Base-by-base conservation (phyloP, 139 green algal genomes). In the Prasinococcaceae sp. region DNA sequence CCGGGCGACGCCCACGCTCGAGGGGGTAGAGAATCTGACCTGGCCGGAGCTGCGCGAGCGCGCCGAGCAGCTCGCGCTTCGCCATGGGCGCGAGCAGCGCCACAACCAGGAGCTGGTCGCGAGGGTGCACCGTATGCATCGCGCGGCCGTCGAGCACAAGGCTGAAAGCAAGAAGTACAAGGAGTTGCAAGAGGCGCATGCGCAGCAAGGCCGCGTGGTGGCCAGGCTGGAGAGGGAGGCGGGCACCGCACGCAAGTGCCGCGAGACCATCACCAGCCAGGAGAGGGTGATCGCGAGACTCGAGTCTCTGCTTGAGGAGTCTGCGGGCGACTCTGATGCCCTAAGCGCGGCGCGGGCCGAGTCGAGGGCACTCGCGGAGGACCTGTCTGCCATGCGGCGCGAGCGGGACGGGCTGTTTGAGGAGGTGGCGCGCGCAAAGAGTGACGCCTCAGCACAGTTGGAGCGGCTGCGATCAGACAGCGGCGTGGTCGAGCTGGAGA, bases 141-240 rank as follows among this genome's bases (percentile, higher is more conserved):
- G 22, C 16, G 23, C 24, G 20, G 38, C 33, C 3, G 50, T 58
- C 10, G 16, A 46, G 30, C 32, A 30, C 22, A 19, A 58, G 33
- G 22, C 47, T 12, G 19, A 40, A 17, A 58, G 33, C 32, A 12
- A 3, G 10, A 4, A 32, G 9, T 45, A 48, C 50, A 17, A 48
- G n/a, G 50, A 58, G 33, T 32, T 58, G 9, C 50, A 58, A 19
- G 50, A 58, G 30, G 50, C 50, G 32, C 50, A 58, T 32, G 35
- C 50, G n/a, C 3, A 9, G 30, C 50, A 48, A 10, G 23, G 16
- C 50, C 47, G 16, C 22, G 14, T 30, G 22, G 20, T 46, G 6
- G 23, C 25, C 19, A 22, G 28, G 22, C 47, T 44, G 8, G 33
- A 48, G 50, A 27, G n/a, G 23, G 50, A 58, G 50, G 30, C 24